phyloP scores from a whole-genome alignment of 768 basidiomycete species.

The Naganishia onofrii region DNA sequence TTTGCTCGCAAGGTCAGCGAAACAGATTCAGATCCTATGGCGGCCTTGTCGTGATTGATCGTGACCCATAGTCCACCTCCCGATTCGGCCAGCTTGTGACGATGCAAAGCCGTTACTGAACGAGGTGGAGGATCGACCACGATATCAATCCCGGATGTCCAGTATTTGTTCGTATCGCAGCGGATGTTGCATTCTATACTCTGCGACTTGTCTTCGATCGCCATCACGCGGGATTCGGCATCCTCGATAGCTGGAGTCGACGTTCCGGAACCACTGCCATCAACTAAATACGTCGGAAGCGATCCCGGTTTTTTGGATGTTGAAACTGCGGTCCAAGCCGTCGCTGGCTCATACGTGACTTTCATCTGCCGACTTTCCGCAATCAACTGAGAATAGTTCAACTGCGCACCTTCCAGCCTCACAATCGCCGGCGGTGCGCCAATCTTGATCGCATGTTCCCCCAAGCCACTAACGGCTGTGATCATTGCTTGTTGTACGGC shows the following conservation, averaged over 20 bases:
- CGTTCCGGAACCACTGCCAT: neutral
- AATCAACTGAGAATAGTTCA: conserved; percentile 74
- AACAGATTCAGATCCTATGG: conserved; percentile 76
- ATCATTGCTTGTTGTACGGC: conserved; percentile 95
- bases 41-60: conserved; percentile 72
- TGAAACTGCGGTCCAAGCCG: conserved; percentile 52
- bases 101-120: conserved; percentile 77
- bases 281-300: conserved; percentile 32
- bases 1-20: conserved; percentile 72
- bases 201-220: conserved; percentile 25
- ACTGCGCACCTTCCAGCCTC: conserved; percentile 70
- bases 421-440: conserved; percentile 93
- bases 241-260: neutral
- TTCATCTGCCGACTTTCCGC: conserved; percentile 77
- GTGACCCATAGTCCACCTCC: conserved; percentile 88
- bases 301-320: conserved; percentile 42
- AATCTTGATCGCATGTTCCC: conserved; percentile 91
- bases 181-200: conserved; percentile 83
- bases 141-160: conserved; percentile 77
- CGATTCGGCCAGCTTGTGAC: conserved; percentile 84
- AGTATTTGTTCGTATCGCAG: conserved; percentile 79
- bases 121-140: conserved; percentile 59
- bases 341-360: conserved; percentile 66
- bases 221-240: conserved; percentile 2
- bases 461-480: conserved; percentile 78